Conservation (phyloP, 2,329 filamentous ascomycete genomes). For the Calonectria ilicicola region DNA sequence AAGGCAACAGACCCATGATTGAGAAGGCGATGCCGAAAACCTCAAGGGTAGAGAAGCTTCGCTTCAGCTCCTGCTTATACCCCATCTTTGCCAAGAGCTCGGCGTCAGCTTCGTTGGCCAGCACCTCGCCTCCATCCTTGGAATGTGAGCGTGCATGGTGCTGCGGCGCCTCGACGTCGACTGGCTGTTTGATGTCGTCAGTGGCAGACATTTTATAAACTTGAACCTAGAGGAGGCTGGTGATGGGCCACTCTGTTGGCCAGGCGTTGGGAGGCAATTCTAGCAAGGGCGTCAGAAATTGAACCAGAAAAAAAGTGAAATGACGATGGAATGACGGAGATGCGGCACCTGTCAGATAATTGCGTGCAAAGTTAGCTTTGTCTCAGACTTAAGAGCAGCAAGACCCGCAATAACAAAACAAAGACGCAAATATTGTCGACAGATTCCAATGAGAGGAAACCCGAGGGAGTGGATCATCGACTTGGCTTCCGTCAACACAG, state of each 20-base stretch:
- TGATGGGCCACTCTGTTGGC: background rate
- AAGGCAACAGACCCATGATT: background rate
- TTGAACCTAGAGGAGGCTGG: background rate
- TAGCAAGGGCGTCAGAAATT: background rate
- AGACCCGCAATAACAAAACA: background rate
- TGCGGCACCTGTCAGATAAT: background rate
- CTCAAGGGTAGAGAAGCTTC: background rate
- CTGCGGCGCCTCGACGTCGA: background rate
- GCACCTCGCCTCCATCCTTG: background rate
- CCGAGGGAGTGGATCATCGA: background rate
- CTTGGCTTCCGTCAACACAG: background rate
- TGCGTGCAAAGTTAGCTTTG: background rate
- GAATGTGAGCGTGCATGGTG: background rate
- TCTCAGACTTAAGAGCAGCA: background rate
- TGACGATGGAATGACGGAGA: background rate
- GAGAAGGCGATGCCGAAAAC: background rate
- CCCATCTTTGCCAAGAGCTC: background rate
- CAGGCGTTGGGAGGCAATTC: background rate
- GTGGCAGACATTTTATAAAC: background rate
- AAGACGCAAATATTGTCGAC: background rate
- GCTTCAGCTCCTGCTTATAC: background rate
- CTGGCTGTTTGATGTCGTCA: background rate
- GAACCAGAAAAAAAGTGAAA: background rate
- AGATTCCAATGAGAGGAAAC: background rate
- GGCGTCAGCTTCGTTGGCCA: background rate